A percentile compares a stretch with the other conserved stretches of the same genome.
These are phyloP conservation scores for Biscutella laevigata DNA, from an alignment of 441 rosid genomes.

Conservation along the genomic window DNA sequence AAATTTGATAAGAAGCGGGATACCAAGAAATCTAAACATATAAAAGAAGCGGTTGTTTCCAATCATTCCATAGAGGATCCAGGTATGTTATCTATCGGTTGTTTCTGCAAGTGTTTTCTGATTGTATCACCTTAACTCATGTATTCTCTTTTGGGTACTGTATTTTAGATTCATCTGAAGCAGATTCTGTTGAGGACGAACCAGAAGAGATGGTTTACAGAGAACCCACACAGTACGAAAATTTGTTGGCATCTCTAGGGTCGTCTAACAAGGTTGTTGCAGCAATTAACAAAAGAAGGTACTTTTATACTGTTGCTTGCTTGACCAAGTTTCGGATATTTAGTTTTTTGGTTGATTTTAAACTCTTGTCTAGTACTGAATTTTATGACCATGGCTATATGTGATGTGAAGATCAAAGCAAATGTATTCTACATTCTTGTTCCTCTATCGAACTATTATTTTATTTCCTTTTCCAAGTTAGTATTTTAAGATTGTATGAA, in stretches of 20 bases:
- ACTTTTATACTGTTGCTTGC: neutral
- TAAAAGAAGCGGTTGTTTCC: slow-evolving; percentile 21
- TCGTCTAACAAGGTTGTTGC: slow-evolving; percentile 39
- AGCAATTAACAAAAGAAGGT: slow-evolving; percentile 50
- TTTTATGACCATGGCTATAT: neutral
- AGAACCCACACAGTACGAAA: slow-evolving; percentile 41
- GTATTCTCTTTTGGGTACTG: neutral
- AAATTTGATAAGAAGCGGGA: slow-evolving; percentile 23
- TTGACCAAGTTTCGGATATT: neutral
- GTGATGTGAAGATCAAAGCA: neutral
- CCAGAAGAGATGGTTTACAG: slow-evolving; percentile 28
- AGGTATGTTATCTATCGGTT: slow-evolving; percentile 25
- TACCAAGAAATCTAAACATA: slow-evolving; percentile 22
- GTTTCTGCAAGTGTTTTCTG: neutral
- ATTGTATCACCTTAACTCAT: neutral
- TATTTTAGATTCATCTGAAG: slow-evolving; percentile 26
- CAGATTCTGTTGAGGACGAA: slow-evolving; percentile 21
- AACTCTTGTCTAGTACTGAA: neutral
- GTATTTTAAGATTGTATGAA: neutral
- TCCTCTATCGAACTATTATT: neutral
- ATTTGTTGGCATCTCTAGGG: slow-evolving; percentile 37
- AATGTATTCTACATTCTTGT: neutral
- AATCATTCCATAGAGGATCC: slow-evolving; percentile 24
- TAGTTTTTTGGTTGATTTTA: neutral
- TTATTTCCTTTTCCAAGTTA: neutral